Evolutionary conservation across 2,329 filamentous ascomycete genomes (phyloP), one percentile per base, ranked within the genome.

Genomic region (Ophiocordyceps robertsii): DNA sequence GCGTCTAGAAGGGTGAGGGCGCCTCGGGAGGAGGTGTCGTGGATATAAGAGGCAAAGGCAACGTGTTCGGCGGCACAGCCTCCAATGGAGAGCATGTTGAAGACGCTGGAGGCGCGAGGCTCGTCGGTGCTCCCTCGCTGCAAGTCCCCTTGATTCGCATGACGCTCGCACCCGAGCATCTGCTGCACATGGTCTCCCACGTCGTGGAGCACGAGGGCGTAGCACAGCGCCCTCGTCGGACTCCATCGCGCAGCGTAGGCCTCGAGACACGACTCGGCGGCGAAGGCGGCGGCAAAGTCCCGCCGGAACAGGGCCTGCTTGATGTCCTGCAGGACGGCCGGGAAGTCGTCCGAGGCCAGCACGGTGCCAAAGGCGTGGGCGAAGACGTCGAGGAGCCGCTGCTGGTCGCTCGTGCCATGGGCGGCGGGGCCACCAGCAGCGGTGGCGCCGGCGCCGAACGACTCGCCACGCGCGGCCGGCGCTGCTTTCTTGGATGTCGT

Each of bases 181-280:
- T 43, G 46, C 24, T 57, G 50, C 3, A 70, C 47, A 27, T 68
- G 50, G 1, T 48, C 45, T 10, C 48, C 46, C 12, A 75, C 54
- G 8, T 53, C 55, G 39, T 60, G 45, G 32, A 82, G 59, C n/a
- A 80, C 62, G 3, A 63, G 56, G n/a, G 77, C 68, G 62, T 96
- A 96, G 48, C 82, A 86, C 41, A 96, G 65, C 0, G 88, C 84
- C 42, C 92, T 72, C 41, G 84, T 83, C 2, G 90, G 85, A 61
- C 88, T 95, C 89, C 90, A 98, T 52, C 92, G 69, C 42, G 86
- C 76, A 9, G 87, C 86, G 66, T 98, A 98, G 10, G 83, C 84
- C 46, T 83, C 77, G 16, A 95, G 71, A 52, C 82, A 75, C 37
- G 82, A 77, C 43, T 77, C 70, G 38, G 70, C 70, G 1, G 78